Conservation (phyloP, 1,139 yeast genomes). For the Debaryomyces nepalensis region DNA sequence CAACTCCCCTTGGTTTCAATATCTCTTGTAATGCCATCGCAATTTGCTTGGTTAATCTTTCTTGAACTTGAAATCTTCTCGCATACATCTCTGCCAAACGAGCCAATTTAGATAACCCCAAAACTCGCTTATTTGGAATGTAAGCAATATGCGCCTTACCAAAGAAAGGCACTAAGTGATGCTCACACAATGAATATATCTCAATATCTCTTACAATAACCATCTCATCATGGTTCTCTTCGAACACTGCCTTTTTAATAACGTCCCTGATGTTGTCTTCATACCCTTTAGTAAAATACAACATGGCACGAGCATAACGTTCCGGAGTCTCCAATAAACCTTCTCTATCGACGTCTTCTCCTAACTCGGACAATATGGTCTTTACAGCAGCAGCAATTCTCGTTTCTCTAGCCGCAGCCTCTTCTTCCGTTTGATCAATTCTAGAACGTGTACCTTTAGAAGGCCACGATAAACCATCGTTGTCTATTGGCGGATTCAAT, state of each 20-base stretch:
- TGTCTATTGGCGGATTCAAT: constrained; percentile 81
- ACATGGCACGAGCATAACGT: constrained; percentile 94
- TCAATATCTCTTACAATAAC: constrained; percentile 96
- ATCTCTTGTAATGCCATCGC: constrained; percentile 95
- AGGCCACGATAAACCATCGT: constrained; percentile 95
- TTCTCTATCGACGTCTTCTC: constrained; percentile 88
- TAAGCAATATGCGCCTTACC: constrained; percentile 97
- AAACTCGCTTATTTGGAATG: constrained; percentile 92
- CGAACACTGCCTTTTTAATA: constrained; percentile 92
- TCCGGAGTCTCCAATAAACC: constrained; percentile 95
- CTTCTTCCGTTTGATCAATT: constrained; percentile 66
- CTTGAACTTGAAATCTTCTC: constrained; percentile 95
- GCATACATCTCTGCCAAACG: constrained; percentile 96
- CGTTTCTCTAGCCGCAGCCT: constrained; percentile 62
- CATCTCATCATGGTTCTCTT: constrained; percentile 99
- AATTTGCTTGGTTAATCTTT: constrained; percentile 92
- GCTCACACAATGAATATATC: constrained; percentile 91
- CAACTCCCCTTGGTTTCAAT: constrained; percentile 93
- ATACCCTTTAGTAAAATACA: constrained; percentile 93
- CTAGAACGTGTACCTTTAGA: constrained; percentile 82
- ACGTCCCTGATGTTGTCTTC: constrained; percentile 92
- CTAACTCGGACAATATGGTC: constrained; percentile 80
- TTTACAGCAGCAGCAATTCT: constrained; percentile 87
- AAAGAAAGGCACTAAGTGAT: constrained; percentile 94
- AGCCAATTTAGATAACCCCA: constrained; percentile 92